These are phyloP conservation scores for Pinus taeda DNA, from an alignment of 75 land plant species.

Conservation along the genomic window DNA sequence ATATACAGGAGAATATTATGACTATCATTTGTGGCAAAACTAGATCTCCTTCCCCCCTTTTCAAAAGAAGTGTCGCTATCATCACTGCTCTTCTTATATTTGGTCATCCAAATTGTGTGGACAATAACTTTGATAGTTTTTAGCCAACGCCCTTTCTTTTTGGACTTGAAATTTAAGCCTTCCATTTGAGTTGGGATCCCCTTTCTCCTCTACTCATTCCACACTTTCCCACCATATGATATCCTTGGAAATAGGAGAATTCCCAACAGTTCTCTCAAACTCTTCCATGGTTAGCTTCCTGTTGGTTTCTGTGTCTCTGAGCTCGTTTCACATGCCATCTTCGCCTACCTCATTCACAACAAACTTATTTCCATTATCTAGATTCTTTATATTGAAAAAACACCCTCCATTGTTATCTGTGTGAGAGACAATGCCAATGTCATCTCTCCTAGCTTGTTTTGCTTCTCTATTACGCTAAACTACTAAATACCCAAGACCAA, in stretches of 20 bases:
- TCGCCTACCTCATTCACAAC: conserved; percentile 68
- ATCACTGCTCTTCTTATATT: conserved; percentile 57
- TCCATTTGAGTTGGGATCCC: conserved; percentile 12
- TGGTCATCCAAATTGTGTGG: conserved; percentile 13
- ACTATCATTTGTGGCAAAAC: conserved; percentile 80
- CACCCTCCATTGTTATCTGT: not conserved
- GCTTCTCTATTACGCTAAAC: not conserved
- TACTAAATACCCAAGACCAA: too few relatives aligned
- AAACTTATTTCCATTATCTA: conserved; percentile 88
- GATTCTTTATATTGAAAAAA: conserved; percentile 57
- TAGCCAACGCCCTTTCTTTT: conserved; percentile 76
- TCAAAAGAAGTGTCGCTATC: conserved; percentile 71
- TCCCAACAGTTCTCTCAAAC: conserved; percentile 76
- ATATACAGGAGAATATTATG: conserved; percentile 40
- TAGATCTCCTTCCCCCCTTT: conserved; percentile 65
- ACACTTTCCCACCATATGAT: conserved; percentile 66
- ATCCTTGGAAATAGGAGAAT: conserved; percentile 86
- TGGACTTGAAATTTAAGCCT: conserved; percentile 27
- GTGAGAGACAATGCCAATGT: not conserved
- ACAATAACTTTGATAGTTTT: conserved; percentile 55
- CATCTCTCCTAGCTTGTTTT: not conserved
- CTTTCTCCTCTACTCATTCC: not conserved
- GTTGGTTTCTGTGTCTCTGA: conserved; percentile 77
- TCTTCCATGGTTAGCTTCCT: conserved; percentile 81
- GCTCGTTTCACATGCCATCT: conserved; percentile 67